Evolutionary conservation across 1,284 basidiomycete species (phyloP).

Genomic region (Xerocomus nothofagi): DNA sequence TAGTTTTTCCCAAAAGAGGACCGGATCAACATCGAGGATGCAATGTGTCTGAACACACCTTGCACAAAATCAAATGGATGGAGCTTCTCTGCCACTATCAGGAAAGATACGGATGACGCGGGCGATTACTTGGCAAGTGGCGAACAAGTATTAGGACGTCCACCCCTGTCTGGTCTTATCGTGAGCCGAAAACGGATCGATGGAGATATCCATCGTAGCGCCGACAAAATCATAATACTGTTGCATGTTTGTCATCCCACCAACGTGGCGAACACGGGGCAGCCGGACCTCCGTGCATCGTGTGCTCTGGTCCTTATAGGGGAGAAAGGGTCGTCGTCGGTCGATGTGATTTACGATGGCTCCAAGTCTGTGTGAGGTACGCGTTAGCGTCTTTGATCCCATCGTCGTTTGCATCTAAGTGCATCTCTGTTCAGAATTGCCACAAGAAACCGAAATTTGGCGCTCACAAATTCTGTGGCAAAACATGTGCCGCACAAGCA

Average conservation of each 20-base stretch:
- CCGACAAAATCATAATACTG: conserved; percentile 3
- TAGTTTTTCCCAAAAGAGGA: conserved; percentile 6
- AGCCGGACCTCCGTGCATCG: conserved; percentile 5
- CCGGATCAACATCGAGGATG: conserved; percentile 27
- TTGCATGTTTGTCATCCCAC: conserved; percentile 7
- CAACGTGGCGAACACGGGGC: conserved; percentile 33
- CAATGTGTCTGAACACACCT: conserved; percentile 26
- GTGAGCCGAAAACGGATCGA: conserved; percentile 7
- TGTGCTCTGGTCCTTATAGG: conserved; percentile 13
- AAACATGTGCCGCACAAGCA: conserved; percentile 56
- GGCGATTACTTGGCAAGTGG: conserved; percentile 6
- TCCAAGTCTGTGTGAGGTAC: conserved; percentile 31
- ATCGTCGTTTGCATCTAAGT: conserved; percentile 7
- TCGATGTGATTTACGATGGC: conserved; percentile 27
- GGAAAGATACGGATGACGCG: conserved; percentile 17
- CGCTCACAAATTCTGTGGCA: conserved; percentile 55
- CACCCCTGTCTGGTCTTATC: conserved; percentile 22
- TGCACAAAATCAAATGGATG: conserved; percentile 29
- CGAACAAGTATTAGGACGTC: background rate
- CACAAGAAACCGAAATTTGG: conserved; percentile 53
- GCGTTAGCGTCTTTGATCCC: conserved; percentile 5
- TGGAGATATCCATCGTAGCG: conserved; percentile 7
- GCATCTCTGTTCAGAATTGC: conserved; percentile 45
- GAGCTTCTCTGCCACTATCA: conserved; percentile 27
- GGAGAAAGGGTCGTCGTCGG: conserved; percentile 3